A percentile compares a stretch with the other conserved stretches of the same genome.
phyloP scores from a whole-genome alignment of 2,329 filamentous ascomycete species.

The Venturia pyrina region DNA sequence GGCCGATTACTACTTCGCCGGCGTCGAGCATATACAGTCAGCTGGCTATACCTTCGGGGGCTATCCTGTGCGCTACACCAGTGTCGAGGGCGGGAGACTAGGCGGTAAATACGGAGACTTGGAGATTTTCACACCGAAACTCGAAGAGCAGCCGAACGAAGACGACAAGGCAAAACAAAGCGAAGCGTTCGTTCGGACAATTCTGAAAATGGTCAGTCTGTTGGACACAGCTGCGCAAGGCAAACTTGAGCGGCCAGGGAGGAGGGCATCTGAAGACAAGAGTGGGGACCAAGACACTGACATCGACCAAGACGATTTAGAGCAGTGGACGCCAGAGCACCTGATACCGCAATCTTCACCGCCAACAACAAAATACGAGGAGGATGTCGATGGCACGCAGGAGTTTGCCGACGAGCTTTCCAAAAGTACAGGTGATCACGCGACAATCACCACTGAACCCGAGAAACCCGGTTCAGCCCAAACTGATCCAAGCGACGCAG shows the following conservation, averaged over 20 bases:
- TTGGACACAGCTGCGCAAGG: conserved; percentile 3
- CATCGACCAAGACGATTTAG: not conserved
- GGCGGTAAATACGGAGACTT: conserved; percentile 5
- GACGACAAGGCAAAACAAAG: not conserved
- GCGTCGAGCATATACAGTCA: conserved; percentile 9
- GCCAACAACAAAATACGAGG: not conserved
- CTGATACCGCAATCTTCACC: not conserved
- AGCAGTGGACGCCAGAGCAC: not conserved
- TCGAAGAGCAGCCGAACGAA: not conserved
- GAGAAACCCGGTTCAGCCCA: not conserved
- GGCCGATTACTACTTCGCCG: conserved; percentile 4
- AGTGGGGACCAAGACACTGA: not conserved
- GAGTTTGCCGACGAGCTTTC: not conserved
- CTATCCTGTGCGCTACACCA: not conserved
- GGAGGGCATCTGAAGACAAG: not conserved
- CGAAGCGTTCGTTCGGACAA: not conserved
- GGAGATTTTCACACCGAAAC: not conserved
- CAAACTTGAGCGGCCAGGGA: not conserved
- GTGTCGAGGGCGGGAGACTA: conserved; percentile 8
- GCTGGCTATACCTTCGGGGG: conserved; percentile 6
- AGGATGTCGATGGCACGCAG: not conserved
- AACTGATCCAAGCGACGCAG: not conserved
- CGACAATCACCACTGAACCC: not conserved
- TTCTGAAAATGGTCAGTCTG: not conserved
- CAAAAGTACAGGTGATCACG: not conserved